Evolutionary conservation across 345 rosid species (phyloP).

Genomic region (Jatropha curcas): DNA sequence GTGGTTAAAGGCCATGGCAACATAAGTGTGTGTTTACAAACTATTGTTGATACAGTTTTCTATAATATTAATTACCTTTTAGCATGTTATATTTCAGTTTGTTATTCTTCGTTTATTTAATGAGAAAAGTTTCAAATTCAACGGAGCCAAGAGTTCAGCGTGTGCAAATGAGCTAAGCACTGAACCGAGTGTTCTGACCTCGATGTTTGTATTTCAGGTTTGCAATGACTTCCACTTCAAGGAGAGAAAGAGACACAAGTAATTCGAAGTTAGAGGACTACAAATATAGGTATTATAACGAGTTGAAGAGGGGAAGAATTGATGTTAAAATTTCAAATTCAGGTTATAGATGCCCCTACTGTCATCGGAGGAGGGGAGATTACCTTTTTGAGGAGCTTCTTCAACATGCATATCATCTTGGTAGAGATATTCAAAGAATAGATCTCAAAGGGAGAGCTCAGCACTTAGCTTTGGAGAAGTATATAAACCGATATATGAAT

Average conservation of each 20-base stretch:
- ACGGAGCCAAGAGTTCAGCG: not conserved
- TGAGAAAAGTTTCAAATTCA: not conserved
- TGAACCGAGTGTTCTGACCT: not conserved
- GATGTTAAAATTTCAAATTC: slow-evolving; percentile 37
- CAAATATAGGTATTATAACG: slow-evolving; percentile 44
- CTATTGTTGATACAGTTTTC: not conserved
- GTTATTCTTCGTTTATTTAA: not conserved
- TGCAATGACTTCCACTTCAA: slow-evolving; percentile 21
- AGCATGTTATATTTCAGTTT: not conserved
- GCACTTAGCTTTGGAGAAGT: slow-evolving; percentile 54
- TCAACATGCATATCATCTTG: slow-evolving; percentile 41
- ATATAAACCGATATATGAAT: slow-evolving; percentile 37
- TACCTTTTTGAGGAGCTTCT: slow-evolving; percentile 40
- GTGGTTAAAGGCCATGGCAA: not conserved
- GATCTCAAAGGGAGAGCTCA: slow-evolving; percentile 40
- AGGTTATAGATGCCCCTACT: slow-evolving; percentile 52
- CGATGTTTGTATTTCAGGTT: slow-evolving; percentile 22
- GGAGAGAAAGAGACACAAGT: slow-evolving; percentile 1
- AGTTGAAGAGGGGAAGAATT: slow-evolving; percentile 37
- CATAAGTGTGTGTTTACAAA: not conserved
- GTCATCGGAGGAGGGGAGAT: slow-evolving; percentile 35
- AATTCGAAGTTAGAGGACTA: slow-evolving; percentile 41
- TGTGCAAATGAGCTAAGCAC: too few relatives aligned
- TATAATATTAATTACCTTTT: not conserved
- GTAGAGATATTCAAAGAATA: slow-evolving; percentile 23